Evolutionary conservation across 2,329 filamentous ascomycete species (phyloP).

Genomic region (Colletotrichum liriopes): DNA sequence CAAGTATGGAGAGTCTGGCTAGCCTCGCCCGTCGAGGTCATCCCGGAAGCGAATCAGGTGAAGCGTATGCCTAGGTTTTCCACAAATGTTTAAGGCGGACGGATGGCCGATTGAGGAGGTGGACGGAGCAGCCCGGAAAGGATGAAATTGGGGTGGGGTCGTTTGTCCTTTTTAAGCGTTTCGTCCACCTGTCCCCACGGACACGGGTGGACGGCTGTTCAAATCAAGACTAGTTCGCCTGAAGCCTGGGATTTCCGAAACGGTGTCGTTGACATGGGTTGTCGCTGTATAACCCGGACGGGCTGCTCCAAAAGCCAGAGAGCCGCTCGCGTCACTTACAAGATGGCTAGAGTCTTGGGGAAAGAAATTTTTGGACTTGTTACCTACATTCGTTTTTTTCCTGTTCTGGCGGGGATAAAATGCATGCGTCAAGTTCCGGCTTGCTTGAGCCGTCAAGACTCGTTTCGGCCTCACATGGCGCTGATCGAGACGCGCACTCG

Average conservation of each 20-base stretch:
- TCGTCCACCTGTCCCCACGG: constrained; percentile 15
- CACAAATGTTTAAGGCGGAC: not conserved
- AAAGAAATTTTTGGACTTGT: not conserved
- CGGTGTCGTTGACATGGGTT: not conserved
- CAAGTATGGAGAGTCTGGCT: constrained; percentile 9
- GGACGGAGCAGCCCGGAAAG: constrained; percentile 9
- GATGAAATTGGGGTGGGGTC: constrained; percentile 11
- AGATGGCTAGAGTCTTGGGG: not conserved
- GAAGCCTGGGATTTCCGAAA: constrained; percentile 8
- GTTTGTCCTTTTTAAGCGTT: constrained; percentile 7
- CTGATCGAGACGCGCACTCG: not conserved
- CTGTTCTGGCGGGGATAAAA: not conserved
- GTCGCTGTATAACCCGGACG: not conserved
- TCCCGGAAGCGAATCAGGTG: not conserved
- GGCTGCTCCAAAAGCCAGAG: not conserved
- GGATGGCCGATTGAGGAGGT: not conserved
- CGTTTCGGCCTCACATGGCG: not conserved
- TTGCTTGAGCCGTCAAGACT: not conserved
- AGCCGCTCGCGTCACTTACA: not conserved
- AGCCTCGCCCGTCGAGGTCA: not conserved
- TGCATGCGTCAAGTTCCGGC: not conserved
- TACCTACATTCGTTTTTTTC: not conserved
- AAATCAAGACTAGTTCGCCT: constrained; percentile 5
- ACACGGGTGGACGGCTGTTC: constrained; percentile 1
- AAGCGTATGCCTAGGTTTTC: not conserved